Conservation (phyloP, 1,284 basidiomycete genomes). For the Rhodotorula sp. region DNA sequence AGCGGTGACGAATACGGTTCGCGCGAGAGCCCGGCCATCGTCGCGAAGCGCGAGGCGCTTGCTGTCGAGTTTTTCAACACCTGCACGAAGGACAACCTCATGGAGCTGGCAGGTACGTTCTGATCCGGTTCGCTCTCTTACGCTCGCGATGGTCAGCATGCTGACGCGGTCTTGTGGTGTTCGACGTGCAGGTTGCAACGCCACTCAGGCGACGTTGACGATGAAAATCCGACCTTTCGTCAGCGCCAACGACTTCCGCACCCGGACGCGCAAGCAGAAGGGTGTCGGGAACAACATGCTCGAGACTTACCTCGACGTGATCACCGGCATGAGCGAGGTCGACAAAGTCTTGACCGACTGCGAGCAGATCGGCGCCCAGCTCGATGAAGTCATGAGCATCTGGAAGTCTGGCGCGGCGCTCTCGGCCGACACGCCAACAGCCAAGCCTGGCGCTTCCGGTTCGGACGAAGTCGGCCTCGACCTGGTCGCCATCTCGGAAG, state of each 20-base stretch:
- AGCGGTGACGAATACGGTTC: slow-evolving; percentile 40
- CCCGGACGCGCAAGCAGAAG: slow-evolving; percentile 80
- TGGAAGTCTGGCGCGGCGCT: slow-evolving; percentile 62
- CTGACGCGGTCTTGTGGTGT: background rate
- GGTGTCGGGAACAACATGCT: slow-evolving; percentile 88
- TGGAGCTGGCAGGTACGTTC: slow-evolving; percentile 78
- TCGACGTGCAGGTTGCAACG: slow-evolving; percentile 65
- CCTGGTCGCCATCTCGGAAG: slow-evolving; percentile 53
- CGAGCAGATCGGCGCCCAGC: slow-evolving; percentile 70
- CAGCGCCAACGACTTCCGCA: slow-evolving; percentile 71
- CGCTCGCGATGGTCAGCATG: background rate
- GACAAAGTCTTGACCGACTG: slow-evolving; percentile 86
- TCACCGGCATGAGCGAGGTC: slow-evolving; percentile 85
- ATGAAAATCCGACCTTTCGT: slow-evolving; percentile 76
- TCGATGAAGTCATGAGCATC: slow-evolving; percentile 66
- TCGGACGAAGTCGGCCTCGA: slow-evolving; percentile 41
- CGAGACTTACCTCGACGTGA: slow-evolving; percentile 82
- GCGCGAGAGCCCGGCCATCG: slow-evolving; percentile 27
- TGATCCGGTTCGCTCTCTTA: background rate
- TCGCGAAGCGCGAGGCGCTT: slow-evolving; percentile 50
- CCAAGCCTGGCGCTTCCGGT: slow-evolving; percentile 21
- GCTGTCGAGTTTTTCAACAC: slow-evolving; percentile 85
- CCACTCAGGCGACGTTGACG: slow-evolving; percentile 77
- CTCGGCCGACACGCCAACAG: slow-evolving; percentile 16
- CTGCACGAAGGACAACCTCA: slow-evolving; percentile 67